Percentiles rank a stretch among this genome's conserved stretches.
These are phyloP conservation scores for Paraphysoderma sedebokerense DNA, from an alignment of 371 early-diverging fungal species.

Conservation along the genomic window DNA sequence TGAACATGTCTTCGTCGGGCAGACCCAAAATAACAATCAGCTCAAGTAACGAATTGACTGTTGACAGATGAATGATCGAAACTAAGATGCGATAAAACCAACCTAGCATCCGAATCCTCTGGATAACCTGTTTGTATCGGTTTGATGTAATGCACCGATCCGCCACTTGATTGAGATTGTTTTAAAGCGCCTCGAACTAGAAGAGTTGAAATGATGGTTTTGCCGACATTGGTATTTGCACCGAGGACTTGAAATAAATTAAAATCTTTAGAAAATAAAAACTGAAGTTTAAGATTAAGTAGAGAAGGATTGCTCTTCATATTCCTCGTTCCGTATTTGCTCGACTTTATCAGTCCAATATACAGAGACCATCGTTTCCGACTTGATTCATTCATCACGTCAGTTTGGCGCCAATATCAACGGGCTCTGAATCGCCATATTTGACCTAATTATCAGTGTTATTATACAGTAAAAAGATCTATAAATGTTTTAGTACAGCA, in stretches of 20 bases:
- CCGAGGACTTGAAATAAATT: conserved; percentile 36
- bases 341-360: too few relatives aligned
- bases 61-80: neutral
- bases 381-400: too few relatives aligned
- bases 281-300: too few relatives aligned
- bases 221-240: conserved; percentile 71
- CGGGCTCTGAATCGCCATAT: too few relatives aligned
- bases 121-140: conserved; percentile 77
- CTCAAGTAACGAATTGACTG: neutral
- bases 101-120: conserved; percentile 57
- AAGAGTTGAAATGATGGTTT: conserved; percentile 58
- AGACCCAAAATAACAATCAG: neutral
- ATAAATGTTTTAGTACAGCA: too few relatives aligned
- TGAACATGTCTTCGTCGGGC: conserved; percentile 32
- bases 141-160: conserved; percentile 39
- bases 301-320: too few relatives aligned
- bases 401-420: too few relatives aligned
- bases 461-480: too few relatives aligned
- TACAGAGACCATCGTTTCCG: too few relatives aligned
- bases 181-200: conserved; percentile 34
- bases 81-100: neutral
- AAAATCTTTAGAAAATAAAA: neutral
- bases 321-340: too few relatives aligned
- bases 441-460: too few relatives aligned
- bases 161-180: neutral